phyloP scores from a whole-genome alignment of 345 rosid genomes.

The Brassica rapa region DNA sequence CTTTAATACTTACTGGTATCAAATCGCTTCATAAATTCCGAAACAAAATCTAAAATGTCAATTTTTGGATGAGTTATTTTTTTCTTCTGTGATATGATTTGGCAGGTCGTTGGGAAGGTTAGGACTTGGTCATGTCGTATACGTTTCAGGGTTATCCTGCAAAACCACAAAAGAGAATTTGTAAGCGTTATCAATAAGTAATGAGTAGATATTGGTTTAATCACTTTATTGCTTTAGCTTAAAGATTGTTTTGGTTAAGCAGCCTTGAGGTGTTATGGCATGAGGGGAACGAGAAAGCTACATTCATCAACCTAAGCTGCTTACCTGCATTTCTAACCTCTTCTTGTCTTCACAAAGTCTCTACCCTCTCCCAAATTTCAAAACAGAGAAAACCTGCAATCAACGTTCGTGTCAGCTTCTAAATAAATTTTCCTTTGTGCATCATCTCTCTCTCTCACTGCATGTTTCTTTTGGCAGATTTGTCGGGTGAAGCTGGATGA shows the following conservation, averaged over 20 bases:
- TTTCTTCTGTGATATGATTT: conserved; percentile 3
- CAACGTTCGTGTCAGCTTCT: conserved; percentile 15
- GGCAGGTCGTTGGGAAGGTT: conserved; percentile 86
- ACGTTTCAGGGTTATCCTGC: conserved; percentile 80
- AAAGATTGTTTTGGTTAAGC: conserved; percentile 35
- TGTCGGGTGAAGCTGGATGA: conserved; percentile 74
- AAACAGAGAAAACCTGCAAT: conserved; percentile 41
- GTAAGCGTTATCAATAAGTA: conserved; percentile 41
- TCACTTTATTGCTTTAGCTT: background rate
- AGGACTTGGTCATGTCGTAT: conserved; percentile 71
- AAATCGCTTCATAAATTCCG: background rate
- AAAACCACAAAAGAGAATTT: conserved; percentile 47
- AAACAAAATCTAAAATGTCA: background rate
- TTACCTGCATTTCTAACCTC: conserved; percentile 87
- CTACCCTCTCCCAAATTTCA: conserved; percentile 60
- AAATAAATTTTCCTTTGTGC: background rate
- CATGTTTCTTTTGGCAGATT: conserved; percentile 46
- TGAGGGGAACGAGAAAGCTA: conserved; percentile 61
- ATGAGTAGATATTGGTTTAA: background rate
- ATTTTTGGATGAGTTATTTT: background rate
- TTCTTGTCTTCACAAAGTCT: conserved; percentile 67
- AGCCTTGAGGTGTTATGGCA: conserved; percentile 78
- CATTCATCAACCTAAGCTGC: conserved; percentile 71
- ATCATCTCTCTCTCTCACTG: background rate
- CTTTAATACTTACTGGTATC: conserved; percentile 70